phyloP scores from a whole-genome alignment of 495 filamentous ascomycete species.

The Lasiosphaeria miniovina region DNA sequence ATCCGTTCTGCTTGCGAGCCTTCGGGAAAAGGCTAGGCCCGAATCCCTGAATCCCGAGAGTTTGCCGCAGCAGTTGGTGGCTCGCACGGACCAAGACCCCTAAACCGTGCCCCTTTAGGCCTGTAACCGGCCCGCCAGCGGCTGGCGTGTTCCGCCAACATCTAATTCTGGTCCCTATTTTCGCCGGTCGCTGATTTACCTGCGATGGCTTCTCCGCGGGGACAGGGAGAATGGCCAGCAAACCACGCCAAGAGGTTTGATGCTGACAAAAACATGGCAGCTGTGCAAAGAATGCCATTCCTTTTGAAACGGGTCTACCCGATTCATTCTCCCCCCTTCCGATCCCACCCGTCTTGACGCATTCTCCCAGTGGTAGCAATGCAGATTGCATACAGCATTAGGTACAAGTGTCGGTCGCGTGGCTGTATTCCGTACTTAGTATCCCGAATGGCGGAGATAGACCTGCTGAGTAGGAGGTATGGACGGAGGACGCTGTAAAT shows the following conservation, averaged over 20 bases:
- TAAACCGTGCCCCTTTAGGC: neutral
- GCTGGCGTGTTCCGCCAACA: constrained; percentile 11
- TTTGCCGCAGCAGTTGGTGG: constrained; percentile 6
- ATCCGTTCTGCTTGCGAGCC: neutral
- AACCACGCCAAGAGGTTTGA: neutral
- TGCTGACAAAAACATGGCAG: neutral
- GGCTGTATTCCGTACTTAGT: no score
- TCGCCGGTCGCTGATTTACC: neutral
- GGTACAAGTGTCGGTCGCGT: no score
- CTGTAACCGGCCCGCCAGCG: neutral
- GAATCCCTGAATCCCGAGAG: constrained; percentile 14
- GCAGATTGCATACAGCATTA: neutral
- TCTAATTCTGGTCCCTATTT: constrained; percentile 14
- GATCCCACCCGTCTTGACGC: neutral
- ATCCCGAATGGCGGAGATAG: no score
- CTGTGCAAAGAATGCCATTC: neutral
- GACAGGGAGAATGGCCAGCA: neutral
- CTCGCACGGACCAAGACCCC: constrained; percentile 11
- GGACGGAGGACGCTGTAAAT: no score
- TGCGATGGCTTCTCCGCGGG: neutral
- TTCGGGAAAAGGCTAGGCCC: neutral
- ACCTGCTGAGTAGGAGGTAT: no score
- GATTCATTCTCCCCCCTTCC: neutral
- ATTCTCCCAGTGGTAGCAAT: neutral
- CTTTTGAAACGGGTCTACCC: neutral